Evolutionary conservation across 345 rosid species (phyloP).

Genomic region (Rhizophora apiculata): DNA sequence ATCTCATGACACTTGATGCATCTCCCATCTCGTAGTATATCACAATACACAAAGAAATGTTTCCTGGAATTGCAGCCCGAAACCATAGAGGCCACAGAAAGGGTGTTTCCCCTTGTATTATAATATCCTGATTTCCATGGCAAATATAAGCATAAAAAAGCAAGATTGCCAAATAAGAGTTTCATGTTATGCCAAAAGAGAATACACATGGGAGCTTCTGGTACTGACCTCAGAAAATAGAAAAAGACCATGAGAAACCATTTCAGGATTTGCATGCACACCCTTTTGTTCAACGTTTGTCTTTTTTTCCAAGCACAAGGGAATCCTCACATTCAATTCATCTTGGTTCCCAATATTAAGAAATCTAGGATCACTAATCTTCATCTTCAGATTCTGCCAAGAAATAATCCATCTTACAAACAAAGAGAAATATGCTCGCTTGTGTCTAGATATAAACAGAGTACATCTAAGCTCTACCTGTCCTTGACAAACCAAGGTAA

Average conservation of each 20-base stretch:
- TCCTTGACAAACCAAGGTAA: not conserved
- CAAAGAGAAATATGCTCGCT: not conserved
- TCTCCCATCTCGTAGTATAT: slow-evolving; percentile 86
- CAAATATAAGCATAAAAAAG: slow-evolving; percentile 18
- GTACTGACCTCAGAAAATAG: slow-evolving; percentile 78
- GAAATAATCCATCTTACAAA: slow-evolving; percentile 16
- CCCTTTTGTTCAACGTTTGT: slow-evolving; percentile 29
- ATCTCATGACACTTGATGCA: slow-evolving; percentile 67
- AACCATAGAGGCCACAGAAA: slow-evolving; percentile 93
- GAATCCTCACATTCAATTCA: slow-evolving; percentile 47
- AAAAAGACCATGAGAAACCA: slow-evolving; percentile 43
- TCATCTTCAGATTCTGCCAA: slow-evolving; percentile 91
- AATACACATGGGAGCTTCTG: slow-evolving; percentile 17
- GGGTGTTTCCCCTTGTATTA: slow-evolving; percentile 50
- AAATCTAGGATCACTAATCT: slow-evolving; percentile 78
- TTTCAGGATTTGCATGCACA: slow-evolving; percentile 28
- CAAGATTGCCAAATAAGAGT: slow-evolving; percentile 17
- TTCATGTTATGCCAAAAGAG: slow-evolving; percentile 10
- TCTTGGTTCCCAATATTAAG: slow-evolving; percentile 52
- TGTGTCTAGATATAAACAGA: not conserved
- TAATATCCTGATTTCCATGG: slow-evolving; percentile 51
- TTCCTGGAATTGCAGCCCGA: slow-evolving; percentile 91
- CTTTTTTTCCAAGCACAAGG: slow-evolving; percentile 67
- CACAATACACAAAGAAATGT: slow-evolving; percentile 50
- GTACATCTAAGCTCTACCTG: not conserved